Evolutionary conservation across 305 asterid genomes (phyloP).

Genomic region (Solanum hybrid): DNA sequence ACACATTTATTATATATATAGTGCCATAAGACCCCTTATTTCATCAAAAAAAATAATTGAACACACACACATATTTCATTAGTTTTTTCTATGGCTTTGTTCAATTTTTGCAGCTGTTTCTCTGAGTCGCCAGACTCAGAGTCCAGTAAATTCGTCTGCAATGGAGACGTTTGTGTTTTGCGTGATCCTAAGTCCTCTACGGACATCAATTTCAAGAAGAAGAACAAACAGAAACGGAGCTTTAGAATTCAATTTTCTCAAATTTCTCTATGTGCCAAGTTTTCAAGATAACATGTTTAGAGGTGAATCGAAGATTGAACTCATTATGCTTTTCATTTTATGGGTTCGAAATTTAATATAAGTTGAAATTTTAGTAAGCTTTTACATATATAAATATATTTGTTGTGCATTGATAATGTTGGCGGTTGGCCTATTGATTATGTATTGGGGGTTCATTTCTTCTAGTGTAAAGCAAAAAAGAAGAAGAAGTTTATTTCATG

Average conservation of each 20-base stretch:
- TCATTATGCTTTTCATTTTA: neutral
- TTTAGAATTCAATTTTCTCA: neutral
- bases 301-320: neutral
- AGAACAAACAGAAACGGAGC: neutral
- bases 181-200: neutral
- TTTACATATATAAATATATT: neutral
- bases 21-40: neutral
- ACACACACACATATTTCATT: neutral
- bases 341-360: neutral
- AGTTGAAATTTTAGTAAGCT: fast-evolving
- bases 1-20: neutral
- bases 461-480: neutral
- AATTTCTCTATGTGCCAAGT: neutral
- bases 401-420: neutral
- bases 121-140: slow-evolving; percentile 5
- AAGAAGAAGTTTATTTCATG: neutral
- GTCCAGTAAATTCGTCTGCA: slow-evolving; percentile 9
- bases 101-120: slow-evolving; percentile 23
- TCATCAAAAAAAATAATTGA: neutral
- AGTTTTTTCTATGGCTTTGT: slow-evolving; percentile 8
- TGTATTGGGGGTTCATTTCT: neutral
- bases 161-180: slow-evolving; percentile 26
- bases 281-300: neutral
- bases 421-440: neutral
- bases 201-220: neutral